Evolutionary conservation across 1,284 basidiomycete genomes (phyloP).

Genomic region (Tilletia caries): DNA sequence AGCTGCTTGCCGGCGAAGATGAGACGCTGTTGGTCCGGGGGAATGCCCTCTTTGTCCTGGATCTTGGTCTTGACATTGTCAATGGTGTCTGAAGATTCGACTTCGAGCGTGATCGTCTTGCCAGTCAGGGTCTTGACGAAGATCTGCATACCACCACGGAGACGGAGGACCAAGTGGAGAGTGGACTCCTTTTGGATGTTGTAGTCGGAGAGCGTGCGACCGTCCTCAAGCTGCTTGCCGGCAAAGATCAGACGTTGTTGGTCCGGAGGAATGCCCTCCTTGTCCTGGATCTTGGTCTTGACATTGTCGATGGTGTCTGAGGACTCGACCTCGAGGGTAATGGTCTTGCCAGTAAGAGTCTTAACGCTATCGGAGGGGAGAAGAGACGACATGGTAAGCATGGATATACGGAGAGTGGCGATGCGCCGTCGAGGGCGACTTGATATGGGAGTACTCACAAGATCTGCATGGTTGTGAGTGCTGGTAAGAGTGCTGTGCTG

Average conservation of each 20-base stretch:
- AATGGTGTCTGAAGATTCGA: constrained; percentile 85
- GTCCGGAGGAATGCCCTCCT: constrained; percentile 79
- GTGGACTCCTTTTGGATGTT: constrained; percentile 99
- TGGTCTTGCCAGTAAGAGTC: constrained; percentile 53
- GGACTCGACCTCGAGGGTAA: constrained; percentile 55
- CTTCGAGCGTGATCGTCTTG: constrained; percentile 92
- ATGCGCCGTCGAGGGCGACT: not conserved
- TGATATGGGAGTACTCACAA: constrained; percentile 10
- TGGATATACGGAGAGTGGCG: not conserved
- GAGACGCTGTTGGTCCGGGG: constrained; percentile 64
- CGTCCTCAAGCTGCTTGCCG: constrained; percentile 80
- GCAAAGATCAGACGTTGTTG: constrained; percentile 98
- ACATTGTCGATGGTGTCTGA: constrained; percentile 65
- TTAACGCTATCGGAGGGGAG: constrained; percentile 23
- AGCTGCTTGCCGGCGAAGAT: constrained; percentile 99
- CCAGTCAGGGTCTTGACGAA: constrained; percentile 74
- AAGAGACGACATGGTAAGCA: not conserved
- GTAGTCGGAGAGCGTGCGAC: constrained; percentile 54
- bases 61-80: constrained; percentile 66
- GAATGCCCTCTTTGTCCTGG: constrained; percentile 54
- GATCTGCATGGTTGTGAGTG: constrained; percentile 15
- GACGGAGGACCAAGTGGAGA: constrained; percentile 85
- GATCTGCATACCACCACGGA: constrained; percentile 72
- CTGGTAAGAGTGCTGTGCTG: not conserved
- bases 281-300: constrained; percentile 58